Evolutionary conservation across 2,329 filamentous ascomycete species (phyloP).

Genomic region (Byssochlamys sp.): DNA sequence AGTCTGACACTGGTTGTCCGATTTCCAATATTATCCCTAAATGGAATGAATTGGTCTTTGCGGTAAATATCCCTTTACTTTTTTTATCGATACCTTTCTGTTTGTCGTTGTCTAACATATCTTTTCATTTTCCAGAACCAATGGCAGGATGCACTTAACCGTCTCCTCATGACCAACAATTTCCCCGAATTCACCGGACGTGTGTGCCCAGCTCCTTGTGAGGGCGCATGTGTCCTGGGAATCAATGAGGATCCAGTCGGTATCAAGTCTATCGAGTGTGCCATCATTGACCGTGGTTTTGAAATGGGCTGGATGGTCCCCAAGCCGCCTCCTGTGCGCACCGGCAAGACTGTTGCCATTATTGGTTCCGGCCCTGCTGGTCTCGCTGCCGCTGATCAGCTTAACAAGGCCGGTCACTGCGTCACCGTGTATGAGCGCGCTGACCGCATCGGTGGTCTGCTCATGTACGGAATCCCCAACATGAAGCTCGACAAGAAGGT

Average conservation of each 20-base stretch:
- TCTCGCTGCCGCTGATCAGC: slow-evolving; percentile 80
- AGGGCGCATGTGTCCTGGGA: slow-evolving; percentile 88
- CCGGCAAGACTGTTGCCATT: slow-evolving; percentile 77
- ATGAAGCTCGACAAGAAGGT: slow-evolving; percentile 99
- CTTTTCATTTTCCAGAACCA: slow-evolving; percentile 50
- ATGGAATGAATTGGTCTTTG: slow-evolving; percentile 65
- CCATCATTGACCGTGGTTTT: slow-evolving; percentile 93
- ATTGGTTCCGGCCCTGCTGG: slow-evolving; percentile 89
- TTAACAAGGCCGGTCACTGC: slow-evolving; percentile 80
- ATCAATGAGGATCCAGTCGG: slow-evolving; percentile 96
- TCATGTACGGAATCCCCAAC: slow-evolving; percentile 98
- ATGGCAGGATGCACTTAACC: slow-evolving; percentile 85
- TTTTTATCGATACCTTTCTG: no score
- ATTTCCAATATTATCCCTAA: slow-evolving; percentile 98
- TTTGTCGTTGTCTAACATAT: no score
- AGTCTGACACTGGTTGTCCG: slow-evolving; percentile 89
- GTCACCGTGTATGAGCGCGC: slow-evolving; percentile 90
- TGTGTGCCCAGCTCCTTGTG: slow-evolving; percentile 91
- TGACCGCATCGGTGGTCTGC: slow-evolving; percentile 77
- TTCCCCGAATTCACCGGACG: slow-evolving; percentile 97
- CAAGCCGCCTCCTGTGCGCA: slow-evolving; percentile 64
- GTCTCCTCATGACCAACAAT: slow-evolving; percentile 92
- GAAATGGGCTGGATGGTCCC: slow-evolving; percentile 98
- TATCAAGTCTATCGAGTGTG: slow-evolving; percentile 97
- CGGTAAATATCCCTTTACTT: no score